Base-by-base conservation (phyloP, 441 rosid genomes). In the Jatropha multifida region DNA sequence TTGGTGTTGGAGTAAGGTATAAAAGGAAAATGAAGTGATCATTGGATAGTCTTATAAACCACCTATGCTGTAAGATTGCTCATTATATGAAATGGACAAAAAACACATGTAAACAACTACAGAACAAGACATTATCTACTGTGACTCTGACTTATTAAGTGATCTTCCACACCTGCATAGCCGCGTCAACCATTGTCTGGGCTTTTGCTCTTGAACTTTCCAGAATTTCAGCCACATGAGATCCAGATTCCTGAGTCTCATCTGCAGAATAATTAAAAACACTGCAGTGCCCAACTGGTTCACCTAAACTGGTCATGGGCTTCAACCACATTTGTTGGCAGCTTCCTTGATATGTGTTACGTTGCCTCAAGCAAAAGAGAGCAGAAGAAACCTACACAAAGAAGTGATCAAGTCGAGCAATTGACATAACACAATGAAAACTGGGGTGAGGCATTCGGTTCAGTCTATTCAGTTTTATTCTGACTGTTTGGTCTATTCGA, bases 131-230 rank as follows among this genome's bases (percentile, higher is more conserved):
- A 58, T 8, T 23, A 58, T 59, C 62, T 58, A 20, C 49, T 18
- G 14, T 42, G 42, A 26, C 69, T 18, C 9, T 65, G 32, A 49
- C 27, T 9, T 13, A 15, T 32, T 32, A 32, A 32, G 32, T 32
- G 32, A 32, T 32, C 32, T 69, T 59, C 41, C 59, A 54, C 80
- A 96, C 98, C 97, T 89, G 92, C 55, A 93, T 79, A 73, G 97
- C 97, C 69, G 86, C 89, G 83, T 90, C 94, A 68, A 97, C 98
- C 99, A 97, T 93, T 46, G 86, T 73, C 74, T 78, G 88, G 44
- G 99, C 99, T 86, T 85, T 88, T 73, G 78, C 42, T 83, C 88
- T 93, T 62, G 99, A 97, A 64, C 86, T 81, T 76, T 87, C 88
- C 41, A 97, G 90, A 82, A 90, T 90, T 82, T 93, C 98, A 62